Conservation (phyloP, 2,329 filamentous ascomycete genomes). For the Cordyceps militaris region DNA sequence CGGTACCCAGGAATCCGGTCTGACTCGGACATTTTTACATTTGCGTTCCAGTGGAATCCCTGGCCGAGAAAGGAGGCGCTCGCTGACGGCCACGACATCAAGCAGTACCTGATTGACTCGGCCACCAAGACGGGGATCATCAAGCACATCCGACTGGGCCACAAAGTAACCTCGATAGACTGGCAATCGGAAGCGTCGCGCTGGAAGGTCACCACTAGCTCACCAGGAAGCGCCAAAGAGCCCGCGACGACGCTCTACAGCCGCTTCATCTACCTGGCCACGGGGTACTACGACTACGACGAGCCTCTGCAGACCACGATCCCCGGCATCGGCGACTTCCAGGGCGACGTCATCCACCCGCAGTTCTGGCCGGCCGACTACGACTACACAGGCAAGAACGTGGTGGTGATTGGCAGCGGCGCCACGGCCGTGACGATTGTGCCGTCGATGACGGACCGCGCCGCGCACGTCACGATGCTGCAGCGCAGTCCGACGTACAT, state of each 20-base stretch:
- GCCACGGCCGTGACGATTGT: conserved; percentile 62
- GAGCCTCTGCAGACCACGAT: conserved; percentile 47
- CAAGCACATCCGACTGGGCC: conserved; percentile 44
- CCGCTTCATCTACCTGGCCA: conserved; percentile 49
- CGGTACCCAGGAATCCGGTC: conserved; percentile 65
- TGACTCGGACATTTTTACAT: conserved; percentile 55
- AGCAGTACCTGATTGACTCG: conserved; percentile 46
- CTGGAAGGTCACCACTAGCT: conserved; percentile 41
- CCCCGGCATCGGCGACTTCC: conserved; percentile 31
- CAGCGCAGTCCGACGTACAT: conserved; percentile 61
- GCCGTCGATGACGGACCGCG: conserved; percentile 51
- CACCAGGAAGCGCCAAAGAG: conserved; percentile 18
- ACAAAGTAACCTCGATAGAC: conserved; percentile 41
- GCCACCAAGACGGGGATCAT: conserved; percentile 45
- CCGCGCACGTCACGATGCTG: conserved; percentile 58
- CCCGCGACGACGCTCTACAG: conserved; percentile 26
- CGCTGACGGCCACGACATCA: conserved; percentile 45
- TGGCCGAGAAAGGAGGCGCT: conserved; percentile 52
- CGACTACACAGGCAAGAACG: conserved; percentile 55
- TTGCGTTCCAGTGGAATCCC: conserved; percentile 62
- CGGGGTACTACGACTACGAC: conserved; percentile 61
- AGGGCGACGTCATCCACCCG: conserved; percentile 51
- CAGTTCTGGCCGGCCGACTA: conserved; percentile 67
- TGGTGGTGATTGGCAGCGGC: conserved; percentile 62
- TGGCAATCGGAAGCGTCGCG: conserved; percentile 48